Evolutionary conservation across 495 filamentous ascomycete genomes (phyloP), one percentile per base, ranked within the genome.

Genomic region (Penicillium ucsense): DNA sequence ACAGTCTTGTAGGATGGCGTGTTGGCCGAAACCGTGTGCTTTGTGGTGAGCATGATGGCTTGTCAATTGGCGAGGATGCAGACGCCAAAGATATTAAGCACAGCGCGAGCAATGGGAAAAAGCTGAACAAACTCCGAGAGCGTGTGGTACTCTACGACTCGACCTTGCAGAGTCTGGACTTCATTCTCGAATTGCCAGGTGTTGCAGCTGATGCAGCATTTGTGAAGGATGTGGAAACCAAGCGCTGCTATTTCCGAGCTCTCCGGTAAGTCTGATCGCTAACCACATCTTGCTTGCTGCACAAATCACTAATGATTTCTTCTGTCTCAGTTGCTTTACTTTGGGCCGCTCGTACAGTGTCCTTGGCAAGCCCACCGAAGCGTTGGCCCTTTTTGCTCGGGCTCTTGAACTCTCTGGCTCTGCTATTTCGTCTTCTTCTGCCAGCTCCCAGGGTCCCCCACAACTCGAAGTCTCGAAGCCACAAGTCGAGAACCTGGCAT

Each of bases 91-190:
- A 64, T 43, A 71, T 74, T 35, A 78, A 83, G 56, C 81, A 84
- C 48, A 74, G 76, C 42, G 76, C 82, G 54, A 73, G 77, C 10
- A 81, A 66, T 34, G 76, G 80, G 30, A 78, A 79, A 52, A 89
- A 88, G 56, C 65, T 95, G 42, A 81, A 83, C 8, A 81, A 82
- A 49, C 70, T 99, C 11, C 86, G 88, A 57, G 94, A 97, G 59
- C 82, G 87, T 53, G 84, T 89, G 8, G 89, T 87, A 2, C 73
- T 97, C n/a, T 97, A 96, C 61, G 89, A 97, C 57, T 86, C 88
- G 28, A 95, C 83, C 4, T 63, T 99, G 8, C 84, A 83, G 55
- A 95, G 87, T 65, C 68, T 99, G 48, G 88, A 97, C 43, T 89
- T 90, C 20, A 81, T 95, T 53, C 85, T 86, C 51, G 86, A 92